Conservation (phyloP, 306 rosid genomes). For the Castanea mollissima region DNA sequence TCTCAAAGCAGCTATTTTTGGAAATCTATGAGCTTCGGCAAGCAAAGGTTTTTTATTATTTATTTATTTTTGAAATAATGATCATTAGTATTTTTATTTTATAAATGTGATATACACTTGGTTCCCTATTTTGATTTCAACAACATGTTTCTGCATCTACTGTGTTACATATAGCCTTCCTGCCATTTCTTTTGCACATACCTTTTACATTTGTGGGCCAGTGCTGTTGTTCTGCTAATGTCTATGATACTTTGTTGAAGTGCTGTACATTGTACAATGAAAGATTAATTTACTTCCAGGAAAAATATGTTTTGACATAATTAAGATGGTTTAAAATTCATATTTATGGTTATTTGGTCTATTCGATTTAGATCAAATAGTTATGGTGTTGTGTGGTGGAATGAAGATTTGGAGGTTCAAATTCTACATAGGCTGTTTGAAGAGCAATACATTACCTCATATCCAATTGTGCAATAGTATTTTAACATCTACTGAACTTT, state of each 20-base stretch:
- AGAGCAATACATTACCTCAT: not conserved
- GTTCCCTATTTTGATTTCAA: conserved; percentile 6
- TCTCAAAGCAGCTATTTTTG: conserved; percentile 89
- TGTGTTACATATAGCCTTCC: not conserved
- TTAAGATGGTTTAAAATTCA: not conserved
- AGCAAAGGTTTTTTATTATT: conserved; percentile 64
- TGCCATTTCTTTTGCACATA: not conserved
- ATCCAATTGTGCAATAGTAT: not conserved
- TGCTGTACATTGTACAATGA: not conserved
- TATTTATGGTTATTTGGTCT: not conserved
- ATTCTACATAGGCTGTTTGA: not conserved
- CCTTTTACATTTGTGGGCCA: not conserved
- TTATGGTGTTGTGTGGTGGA: not conserved
- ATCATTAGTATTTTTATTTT: too few species aligned
- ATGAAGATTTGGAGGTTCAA: not conserved
- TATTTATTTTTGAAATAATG: not conserved
- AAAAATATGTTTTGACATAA: not conserved
- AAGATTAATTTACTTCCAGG: not conserved
- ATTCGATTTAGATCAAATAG: not conserved
- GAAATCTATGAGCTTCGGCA: conserved; percentile 97
- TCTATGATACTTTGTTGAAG: not conserved
- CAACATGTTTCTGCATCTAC: not conserved
- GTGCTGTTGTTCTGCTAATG: not conserved
- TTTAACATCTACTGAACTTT: not conserved
- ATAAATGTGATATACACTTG: conserved; percentile 2